Evolutionary conservation across 345 rosid species (phyloP), one percentile per base, ranked within the genome.

Genomic region (Mercurialis annua): DNA sequence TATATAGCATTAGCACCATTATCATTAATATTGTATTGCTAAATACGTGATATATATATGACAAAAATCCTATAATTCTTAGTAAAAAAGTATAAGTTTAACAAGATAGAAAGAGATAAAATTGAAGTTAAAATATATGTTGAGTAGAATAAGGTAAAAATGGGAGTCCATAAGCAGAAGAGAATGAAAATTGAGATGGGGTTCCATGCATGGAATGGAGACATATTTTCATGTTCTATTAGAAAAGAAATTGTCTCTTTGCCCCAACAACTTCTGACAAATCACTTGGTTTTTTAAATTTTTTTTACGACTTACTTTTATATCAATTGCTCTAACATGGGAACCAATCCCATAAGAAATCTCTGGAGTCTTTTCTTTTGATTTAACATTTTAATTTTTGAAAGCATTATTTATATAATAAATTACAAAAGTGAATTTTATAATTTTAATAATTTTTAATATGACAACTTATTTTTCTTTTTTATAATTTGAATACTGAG

Each of bases 191-290:
- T 1, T 9, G 0, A 31, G 59, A 70, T 60, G 72, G 71, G 63
- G 0, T 53, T 60, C 68, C 71, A 38, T 66, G 63, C 64, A 67
- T 23, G 62, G 54, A 40, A 15, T 57, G 53, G 48, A n/a, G n/a
- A n/a, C n/a, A n/a, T 29, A 17, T 31, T 60, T 65, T 42, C 68
- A 60, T 49, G 72, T 69, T 55, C 68, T 7, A 51, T 59, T 46
- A 11, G 9, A 10, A 61, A 73, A 36, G 64, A 18, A 15, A 3
- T 5, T 62, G 72, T 66, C 67, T 49, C 48, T 52, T 52, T 69
- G 59, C 24, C 57, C 21, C 44, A 31, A 15, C 65, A n/a, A 52
- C n/a, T 44, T 59, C 73, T 52, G 66, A 73, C 51, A 56, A 34
- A 59, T 52, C 48, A 62, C 63, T 26, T 55, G 62, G 26, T 56